Evolutionary conservation across 768 basidiomycete genomes (phyloP), one percentile per base, ranked within the genome.

Genomic region (Phaffia australis): DNA sequence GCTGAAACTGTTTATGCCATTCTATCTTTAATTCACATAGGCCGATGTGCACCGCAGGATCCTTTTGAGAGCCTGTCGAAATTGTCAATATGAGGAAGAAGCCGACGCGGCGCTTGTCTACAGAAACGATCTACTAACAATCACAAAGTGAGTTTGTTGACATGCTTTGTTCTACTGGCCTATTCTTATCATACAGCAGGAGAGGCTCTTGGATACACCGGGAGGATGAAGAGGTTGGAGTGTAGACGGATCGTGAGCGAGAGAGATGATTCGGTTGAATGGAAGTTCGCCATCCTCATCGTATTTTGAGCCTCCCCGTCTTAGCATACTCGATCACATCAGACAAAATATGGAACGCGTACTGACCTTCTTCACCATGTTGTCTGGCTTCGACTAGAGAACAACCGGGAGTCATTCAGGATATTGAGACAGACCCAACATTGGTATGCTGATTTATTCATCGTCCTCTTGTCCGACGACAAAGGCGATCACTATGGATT

Each of bases 1-100:
- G 16, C 27, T 56, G 32, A 30, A 15, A 8, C 21, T 29, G 29
- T 35, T 11, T 57, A 23, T 11, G 3, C 11, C 52, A 23, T 19
- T 35, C 25, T 14, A 29, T 32, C 29, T 9, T n/a, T 46, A 3
- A 1, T 35, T 2, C 4, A 1, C 23, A 5, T 42, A 69, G 67
- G 67, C 67, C 56, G 67, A 69, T 46, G 57, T 69, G 29, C 49
- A 52, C 23, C 67, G 62, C 25, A 69, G 60, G 46, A 63, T 64
- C 25, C 56, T 69, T 18, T 56, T 69, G 4, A 48, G 67, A 25
- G 67, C 67, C 4, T 69, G 67, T 62, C 48, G 67, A 46, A 69
- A 69, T 55, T 69, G 67, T 48, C 49, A 59, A 11, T 69, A 69
- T 25, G 63, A 69, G 50, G 67, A 69, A 63, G 63, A 64, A n/a